Conservation (phyloP, 208 protist genomes). For the Leishmania aethiopica region DNA sequence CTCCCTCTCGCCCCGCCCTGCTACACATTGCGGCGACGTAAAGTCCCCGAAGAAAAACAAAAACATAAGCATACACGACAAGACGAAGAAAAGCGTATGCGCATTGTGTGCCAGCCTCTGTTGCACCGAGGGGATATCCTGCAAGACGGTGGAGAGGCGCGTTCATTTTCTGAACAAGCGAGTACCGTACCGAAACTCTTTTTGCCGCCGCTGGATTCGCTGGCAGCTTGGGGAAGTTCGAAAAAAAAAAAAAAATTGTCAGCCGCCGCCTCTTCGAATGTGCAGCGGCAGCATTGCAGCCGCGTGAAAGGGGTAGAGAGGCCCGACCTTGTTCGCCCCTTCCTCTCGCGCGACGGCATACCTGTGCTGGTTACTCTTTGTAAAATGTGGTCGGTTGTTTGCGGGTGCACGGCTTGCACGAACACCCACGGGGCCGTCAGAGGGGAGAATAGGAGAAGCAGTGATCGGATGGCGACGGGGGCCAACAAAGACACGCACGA, state of each 20-base stretch:
- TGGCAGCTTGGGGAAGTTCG: not conserved
- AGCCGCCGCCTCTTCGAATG: constrained; percentile 9
- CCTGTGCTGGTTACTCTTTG: not conserved
- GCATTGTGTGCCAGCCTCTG: not conserved
- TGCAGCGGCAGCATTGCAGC: not conserved
- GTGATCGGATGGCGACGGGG: not conserved
- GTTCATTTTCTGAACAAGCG: not conserved
- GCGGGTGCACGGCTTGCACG: not conserved
- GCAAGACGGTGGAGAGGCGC: not conserved
- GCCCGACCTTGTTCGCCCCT: too few species aligned
- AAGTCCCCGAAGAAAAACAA: not conserved
- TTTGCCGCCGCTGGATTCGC: not conserved
- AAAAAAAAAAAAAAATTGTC: constrained; percentile 3
- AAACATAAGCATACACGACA: not conserved
- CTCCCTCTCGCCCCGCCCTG: too few species aligned
- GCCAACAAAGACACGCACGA: not conserved
- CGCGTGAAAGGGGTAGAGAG: not conserved
- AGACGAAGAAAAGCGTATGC: not conserved
- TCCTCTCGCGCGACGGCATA: not conserved
- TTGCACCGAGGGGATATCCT: not conserved
- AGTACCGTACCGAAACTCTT: not conserved
- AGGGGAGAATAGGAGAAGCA: not conserved
- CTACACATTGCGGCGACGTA: not conserved
- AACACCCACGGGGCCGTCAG: not conserved
- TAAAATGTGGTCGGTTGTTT: not conserved